Base-by-base conservation (phyloP, 1,284 basidiomycete species). In the Marasmius fiardii region DNA sequence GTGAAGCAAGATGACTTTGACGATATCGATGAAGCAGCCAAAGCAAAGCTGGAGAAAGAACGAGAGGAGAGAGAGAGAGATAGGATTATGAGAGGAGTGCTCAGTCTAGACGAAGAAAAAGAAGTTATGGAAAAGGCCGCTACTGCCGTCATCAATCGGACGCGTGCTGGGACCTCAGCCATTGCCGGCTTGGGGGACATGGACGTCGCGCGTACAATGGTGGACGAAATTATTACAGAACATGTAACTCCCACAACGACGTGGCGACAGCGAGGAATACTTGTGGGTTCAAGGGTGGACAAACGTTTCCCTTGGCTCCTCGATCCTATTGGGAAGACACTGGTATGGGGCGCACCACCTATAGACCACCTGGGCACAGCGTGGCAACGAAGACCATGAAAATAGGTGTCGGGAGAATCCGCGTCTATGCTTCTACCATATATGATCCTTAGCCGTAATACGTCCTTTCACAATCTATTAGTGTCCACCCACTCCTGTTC, bases 1-100 rank as follows among this genome's bases (percentile, higher is more conserved):
- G 94, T 97, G 57, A 93, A 90, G 68, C 94, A 97, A 68, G 95
- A 97, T 66, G 87, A 90, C 56, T 96, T 96, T 68, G 90, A 87
- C 58, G 90, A 92, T 65, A 78, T 91, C 37, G 90, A 92, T 64
- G 86, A 90, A 60, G 87, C 90, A 67, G 90, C 85, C 43, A 74
- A 73, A 57, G 81, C 78, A 59, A 66, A 64, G 21, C 56, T 61
- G 39, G 65, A 61, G 61, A 59, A 60, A 35, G 60, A 55, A 55
- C 44, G 60, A 51, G 35, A 58, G 52, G 59, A 65, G 56, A 61
- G 57, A 43, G 58, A 59, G 37, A 59, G 48, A 16, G 55, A 60
- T 16, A 39, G 62, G 49, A 60, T 65, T 18, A 58, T 61, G 43
- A 10, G 7, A 16, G 39, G 39, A 14, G 61, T 57, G 18, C 44